A percentile compares a stretch with the other conserved stretches of the same genome.
Evolutionary conservation across 2,329 filamentous ascomycete genomes (phyloP).

Genomic region (Clarireedia homoeocarpa): DNA sequence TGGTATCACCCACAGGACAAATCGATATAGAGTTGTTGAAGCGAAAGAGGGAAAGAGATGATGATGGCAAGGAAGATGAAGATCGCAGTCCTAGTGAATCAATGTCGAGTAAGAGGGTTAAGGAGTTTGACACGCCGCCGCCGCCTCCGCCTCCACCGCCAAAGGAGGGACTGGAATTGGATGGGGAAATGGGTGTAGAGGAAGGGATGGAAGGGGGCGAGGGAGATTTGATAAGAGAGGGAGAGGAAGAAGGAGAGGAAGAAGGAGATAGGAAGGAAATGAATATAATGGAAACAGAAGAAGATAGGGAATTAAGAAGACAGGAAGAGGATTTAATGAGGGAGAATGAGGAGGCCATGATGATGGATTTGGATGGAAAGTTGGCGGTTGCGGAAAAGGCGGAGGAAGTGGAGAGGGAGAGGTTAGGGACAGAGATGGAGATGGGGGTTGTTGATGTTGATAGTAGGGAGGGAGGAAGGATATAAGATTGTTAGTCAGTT

Average conservation of each 20-base stretch:
- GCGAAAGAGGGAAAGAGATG: slow-evolving; percentile 50
- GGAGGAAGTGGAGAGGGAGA: too few relatives aligned
- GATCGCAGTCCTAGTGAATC: slow-evolving; percentile 10
- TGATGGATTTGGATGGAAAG: slow-evolving; percentile 21
- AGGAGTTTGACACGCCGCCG: slow-evolving; percentile 22
- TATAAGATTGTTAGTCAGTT: too few relatives aligned
- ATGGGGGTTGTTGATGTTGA: neutral
- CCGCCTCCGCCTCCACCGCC: neutral
- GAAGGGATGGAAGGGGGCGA: neutral
- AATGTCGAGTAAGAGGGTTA: slow-evolving; percentile 25
- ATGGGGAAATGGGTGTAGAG: neutral
- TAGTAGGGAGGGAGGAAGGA: too few relatives aligned
- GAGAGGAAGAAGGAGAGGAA: neutral
- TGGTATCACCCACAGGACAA: slow-evolving; percentile 4
- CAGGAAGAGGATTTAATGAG: slow-evolving; percentile 17
- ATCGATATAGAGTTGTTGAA: slow-evolving; percentile 37
- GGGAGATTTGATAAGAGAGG: neutral
- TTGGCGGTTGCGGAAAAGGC: neutral
- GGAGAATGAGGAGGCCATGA: slow-evolving; percentile 27
- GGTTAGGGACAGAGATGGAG: neutral
- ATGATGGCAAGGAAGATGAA: slow-evolving; percentile 30
- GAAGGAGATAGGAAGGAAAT: neutral
- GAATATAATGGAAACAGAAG: neutral
- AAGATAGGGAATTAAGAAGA: neutral
- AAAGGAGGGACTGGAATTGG: neutral